Percentiles rank a stretch among this genome's conserved stretches.
These are phyloP conservation scores for Ustilago hordei DNA, from an alignment of 1,284 basidiomycete genomes.

Conservation along the genomic window DNA sequence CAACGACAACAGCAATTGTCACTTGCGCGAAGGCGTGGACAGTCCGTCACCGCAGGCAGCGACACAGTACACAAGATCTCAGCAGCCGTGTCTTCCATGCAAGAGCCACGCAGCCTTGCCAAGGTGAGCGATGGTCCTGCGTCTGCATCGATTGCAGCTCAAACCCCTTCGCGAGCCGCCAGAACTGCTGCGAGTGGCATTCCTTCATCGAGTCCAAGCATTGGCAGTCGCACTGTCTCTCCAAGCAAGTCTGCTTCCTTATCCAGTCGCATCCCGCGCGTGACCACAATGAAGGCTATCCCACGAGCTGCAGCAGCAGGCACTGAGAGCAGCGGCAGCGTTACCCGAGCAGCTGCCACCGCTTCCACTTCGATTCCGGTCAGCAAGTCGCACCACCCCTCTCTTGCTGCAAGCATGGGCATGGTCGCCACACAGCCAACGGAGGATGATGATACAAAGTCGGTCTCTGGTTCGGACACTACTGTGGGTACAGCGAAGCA, in stretches of 20 bases:
- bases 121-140: slow-evolving; percentile 3
- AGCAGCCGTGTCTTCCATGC: neutral
- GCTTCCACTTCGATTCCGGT: slow-evolving; percentile 36
- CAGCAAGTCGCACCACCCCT: slow-evolving; percentile 57
- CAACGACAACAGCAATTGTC: slow-evolving; percentile 12
- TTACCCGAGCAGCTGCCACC: slow-evolving; percentile 33
- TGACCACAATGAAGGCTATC: slow-evolving; percentile 39
- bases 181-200: slow-evolving; percentile 17
- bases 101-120: slow-evolving; percentile 7
- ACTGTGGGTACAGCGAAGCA: slow-evolving; percentile 30
- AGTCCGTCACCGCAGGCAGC: slow-evolving; percentile 3
- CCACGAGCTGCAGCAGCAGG: slow-evolving; percentile 15
- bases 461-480: slow-evolving; percentile 39
- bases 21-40: slow-evolving; percentile 29
- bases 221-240: slow-evolving; percentile 32
- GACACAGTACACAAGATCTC: slow-evolving; percentile 12
- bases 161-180: slow-evolving; percentile 28
- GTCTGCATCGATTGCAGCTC: slow-evolving; percentile 3
- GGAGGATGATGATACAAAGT: slow-evolving; percentile 44
- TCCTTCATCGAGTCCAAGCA: slow-evolving; percentile 21
- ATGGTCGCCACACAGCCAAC: slow-evolving; percentile 30
- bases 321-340: slow-evolving; percentile 27
- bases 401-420: slow-evolving; percentile 63
- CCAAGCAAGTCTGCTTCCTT: slow-evolving; percentile 37
- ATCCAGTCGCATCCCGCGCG: slow-evolving; percentile 59